Percentiles rank a stretch among this genome's conserved stretches.
These are phyloP conservation scores for Cystofilobasidium ferigula DNA, from an alignment of 768 basidiomycete genomes.

Conservation along the genomic window DNA sequence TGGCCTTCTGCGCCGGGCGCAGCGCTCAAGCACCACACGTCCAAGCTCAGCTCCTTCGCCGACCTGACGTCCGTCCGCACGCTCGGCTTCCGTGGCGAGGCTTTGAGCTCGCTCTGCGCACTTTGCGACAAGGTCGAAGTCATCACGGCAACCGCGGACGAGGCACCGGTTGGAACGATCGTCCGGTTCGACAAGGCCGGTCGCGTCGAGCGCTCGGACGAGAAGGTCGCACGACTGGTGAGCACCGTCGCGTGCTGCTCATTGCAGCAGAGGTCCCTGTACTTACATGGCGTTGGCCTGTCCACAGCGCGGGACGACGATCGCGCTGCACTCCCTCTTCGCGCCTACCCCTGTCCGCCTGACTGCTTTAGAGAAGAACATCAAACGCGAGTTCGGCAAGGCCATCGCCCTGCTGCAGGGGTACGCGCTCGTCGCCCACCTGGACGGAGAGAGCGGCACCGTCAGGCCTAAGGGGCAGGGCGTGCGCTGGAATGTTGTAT, in stretches of 20 bases:
- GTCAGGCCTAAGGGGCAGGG: slow-evolving; percentile 39
- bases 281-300: too few species aligned
- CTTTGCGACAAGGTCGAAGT: slow-evolving; percentile 59
- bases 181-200: slow-evolving; percentile 65
- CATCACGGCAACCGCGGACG: slow-evolving; percentile 58
- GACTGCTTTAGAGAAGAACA: slow-evolving; percentile 79
- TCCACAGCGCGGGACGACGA: slow-evolving; percentile 71
- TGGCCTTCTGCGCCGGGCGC: neutral
- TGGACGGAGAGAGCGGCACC: slow-evolving; percentile 30
- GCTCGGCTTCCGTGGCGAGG: slow-evolving; percentile 94
- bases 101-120: slow-evolving; percentile 83
- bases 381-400: slow-evolving; percentile 79
- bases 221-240: slow-evolving; percentile 68
- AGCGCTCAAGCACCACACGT: slow-evolving; percentile 89
- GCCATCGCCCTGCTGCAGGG: slow-evolving; percentile 69
- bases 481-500: slow-evolving; percentile 63
- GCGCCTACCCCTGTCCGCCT: slow-evolving; percentile 73
- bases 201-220: slow-evolving; percentile 45
- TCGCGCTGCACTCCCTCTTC: slow-evolving; percentile 62
- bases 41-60: slow-evolving; percentile 66
- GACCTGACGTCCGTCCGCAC: slow-evolving; percentile 64
- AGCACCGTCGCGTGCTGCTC: slow-evolving; percentile 31
- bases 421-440: slow-evolving; percentile 69
- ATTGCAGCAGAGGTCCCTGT: too few species aligned
- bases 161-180: slow-evolving; percentile 65